Conservation (phyloP, 2,329 filamentous ascomycete genomes). For the Calonectria pseudoreteaudii region DNA sequence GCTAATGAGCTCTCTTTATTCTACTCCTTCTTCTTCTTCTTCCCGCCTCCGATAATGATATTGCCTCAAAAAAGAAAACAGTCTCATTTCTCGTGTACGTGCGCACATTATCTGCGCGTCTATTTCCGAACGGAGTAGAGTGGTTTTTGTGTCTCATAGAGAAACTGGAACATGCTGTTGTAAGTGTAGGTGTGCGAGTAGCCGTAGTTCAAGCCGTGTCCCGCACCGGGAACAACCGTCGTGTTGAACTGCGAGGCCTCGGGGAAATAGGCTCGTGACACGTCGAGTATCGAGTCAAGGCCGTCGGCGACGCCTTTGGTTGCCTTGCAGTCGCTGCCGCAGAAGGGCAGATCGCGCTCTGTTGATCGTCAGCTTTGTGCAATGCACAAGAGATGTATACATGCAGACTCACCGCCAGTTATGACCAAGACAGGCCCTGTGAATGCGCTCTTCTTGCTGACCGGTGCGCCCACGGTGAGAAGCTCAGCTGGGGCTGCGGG, state of each 20-base stretch:
- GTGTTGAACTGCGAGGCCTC: constrained; percentile 62
- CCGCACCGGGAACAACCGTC: constrained; percentile 64
- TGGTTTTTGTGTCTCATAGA: constrained; percentile 29
- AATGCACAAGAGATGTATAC: not conserved
- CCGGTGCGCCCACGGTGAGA: constrained; percentile 62
- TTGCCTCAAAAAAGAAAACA: not conserved
- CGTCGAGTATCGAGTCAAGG: constrained; percentile 56
- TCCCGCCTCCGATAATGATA: not conserved
- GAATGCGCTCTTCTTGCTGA: constrained; percentile 52
- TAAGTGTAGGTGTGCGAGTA: constrained; percentile 51
- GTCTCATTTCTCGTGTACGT: not conserved
- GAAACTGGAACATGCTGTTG: constrained; percentile 52
- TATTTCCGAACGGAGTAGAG: not conserved
- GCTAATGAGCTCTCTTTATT: not conserved
- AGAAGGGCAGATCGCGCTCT: constrained; percentile 67
- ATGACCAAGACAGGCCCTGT: constrained; percentile 69
- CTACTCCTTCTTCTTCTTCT: not conserved
- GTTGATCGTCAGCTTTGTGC: not conserved
- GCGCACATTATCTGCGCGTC: not conserved
- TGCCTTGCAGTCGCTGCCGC: constrained; percentile 69
- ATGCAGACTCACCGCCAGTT: constrained; percentile 60
- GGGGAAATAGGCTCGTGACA: constrained; percentile 55
- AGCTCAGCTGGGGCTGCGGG: constrained; percentile 70
- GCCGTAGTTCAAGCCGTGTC: constrained; percentile 64
- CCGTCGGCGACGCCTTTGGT: constrained; percentile 52